Base-by-base conservation (phyloP, 257 asterid species). In the Nicotiana otophora region DNA sequence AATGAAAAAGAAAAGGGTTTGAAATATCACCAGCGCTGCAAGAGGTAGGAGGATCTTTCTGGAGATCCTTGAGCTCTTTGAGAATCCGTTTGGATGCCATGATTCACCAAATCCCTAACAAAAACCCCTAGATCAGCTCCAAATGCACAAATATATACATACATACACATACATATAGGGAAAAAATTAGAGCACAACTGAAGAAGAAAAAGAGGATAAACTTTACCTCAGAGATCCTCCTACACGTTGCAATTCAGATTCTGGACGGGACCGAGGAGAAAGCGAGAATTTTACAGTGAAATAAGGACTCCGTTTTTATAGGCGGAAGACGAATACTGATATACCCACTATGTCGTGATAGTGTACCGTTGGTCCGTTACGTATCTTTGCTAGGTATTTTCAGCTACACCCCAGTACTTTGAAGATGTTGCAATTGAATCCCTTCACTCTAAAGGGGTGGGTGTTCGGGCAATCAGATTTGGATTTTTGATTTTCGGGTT, bases 31-130 rank as follows among this genome's bases (percentile, higher is more conserved):
- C 80, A 26, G 80, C 80, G 0, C 80, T 74, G 42, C 80, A 74
- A 26, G 62, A 74, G 39, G 62, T 74, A 7, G 62, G 80, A 74
- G 80, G 80, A 74, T 74, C 62, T 48, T 74, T 74, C 42, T 48
- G 80, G 42, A 72, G 61, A 72, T 72, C 79, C 61, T 72, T 72
- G 14, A 74, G 80, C 80, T 74, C 80, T 33, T 74, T 74, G 39
- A 48, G 62, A 74, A 74, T 74, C 42, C 80, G 61, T 61, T 48
- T 74, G 12, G 62, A 74, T 26, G 80, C 63, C 80, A 74, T 74
- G n/a, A n/a, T 19, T 48, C 23, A 74, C 61, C 80, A 51, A 74
- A 48, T 48, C 42, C 42, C 80, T 74, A 51, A 48, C 9, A 48
- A 12, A 70, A 74, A 74, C 14, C 12, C 62, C 42, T 48, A 74